Evolutionary conservation across 1,139 yeast species (phyloP).

Genomic region (Taphrina sp.): DNA sequence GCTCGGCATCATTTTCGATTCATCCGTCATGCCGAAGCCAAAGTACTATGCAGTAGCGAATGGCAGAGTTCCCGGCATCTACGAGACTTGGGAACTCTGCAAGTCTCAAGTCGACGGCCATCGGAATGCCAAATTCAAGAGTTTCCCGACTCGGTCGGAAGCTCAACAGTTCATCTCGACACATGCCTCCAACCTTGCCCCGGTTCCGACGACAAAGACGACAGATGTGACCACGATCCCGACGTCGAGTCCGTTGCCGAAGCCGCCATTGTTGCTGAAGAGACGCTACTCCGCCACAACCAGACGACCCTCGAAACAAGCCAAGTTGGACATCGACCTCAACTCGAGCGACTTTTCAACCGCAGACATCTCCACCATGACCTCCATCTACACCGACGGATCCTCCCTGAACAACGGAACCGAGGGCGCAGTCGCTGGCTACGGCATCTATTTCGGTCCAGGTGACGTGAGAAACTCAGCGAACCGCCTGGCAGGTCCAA

Average conservation of each 20-base stretch:
- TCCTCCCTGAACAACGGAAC: conserved; percentile 60
- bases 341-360: neutral
- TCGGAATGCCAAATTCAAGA: conserved; percentile 20
- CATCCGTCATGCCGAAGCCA: neutral
- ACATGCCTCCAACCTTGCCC: neutral
- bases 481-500: conserved; percentile 50
- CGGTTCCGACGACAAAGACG: neutral
- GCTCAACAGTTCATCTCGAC: conserved; percentile 2
- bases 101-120: conserved; percentile 52
- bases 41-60: conserved; percentile 32
- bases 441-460: conserved; percentile 69
- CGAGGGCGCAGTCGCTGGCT: conserved; percentile 55
- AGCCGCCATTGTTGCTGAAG: neutral
- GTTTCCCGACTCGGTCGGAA: conserved; percentile 15
- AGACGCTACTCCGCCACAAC: neutral
- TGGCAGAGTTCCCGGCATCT: conserved; percentile 35
- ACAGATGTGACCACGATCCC: too few species aligned
- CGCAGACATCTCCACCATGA: neutral
- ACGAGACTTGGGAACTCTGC: conserved; percentile 37
- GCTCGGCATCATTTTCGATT: too few species aligned
- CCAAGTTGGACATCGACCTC: neutral
- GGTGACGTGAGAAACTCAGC: conserved; percentile 56
- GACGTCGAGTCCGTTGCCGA: neutral
- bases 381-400: conserved; percentile 65
- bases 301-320: neutral